Evolutionary conservation across 331 rosid species (phyloP).

Genomic region (Erythrophleum ivorense): DNA sequence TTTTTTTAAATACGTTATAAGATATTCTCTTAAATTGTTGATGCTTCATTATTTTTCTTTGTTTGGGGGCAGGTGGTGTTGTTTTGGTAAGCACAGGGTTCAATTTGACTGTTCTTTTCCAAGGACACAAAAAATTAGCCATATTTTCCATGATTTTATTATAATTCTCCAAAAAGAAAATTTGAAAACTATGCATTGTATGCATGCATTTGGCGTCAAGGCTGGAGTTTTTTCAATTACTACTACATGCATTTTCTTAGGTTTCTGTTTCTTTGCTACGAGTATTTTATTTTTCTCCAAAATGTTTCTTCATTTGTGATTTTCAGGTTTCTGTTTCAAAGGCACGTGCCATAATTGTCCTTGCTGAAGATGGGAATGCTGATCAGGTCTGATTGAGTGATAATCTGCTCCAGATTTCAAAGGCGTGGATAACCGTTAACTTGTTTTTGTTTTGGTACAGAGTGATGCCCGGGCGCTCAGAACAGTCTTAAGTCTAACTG

Average conservation of each 20-base stretch:
- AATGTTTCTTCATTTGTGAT: constrained; percentile 32
- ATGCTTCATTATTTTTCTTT: background rate
- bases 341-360: constrained; percentile 90
- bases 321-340: constrained; percentile 87
- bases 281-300: background rate
- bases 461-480: constrained; percentile 96
- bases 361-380: constrained; percentile 97
- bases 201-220: constrained; percentile 13
- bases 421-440: constrained; percentile 37
- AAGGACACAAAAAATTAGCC: background rate
- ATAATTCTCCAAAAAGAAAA: background rate
- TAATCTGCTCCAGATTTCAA: constrained; percentile 36
- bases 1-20: background rate
- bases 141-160: background rate
- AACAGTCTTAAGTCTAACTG: constrained; percentile 86
- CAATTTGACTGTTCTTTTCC: background rate
- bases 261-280: background rate
- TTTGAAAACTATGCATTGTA: constrained; percentile 15
- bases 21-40: background rate
- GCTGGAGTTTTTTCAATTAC: constrained; percentile 11
- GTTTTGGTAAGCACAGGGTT: background rate
- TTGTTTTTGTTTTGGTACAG: constrained; percentile 56
- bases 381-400: constrained; percentile 74
- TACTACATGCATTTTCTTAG: constrained; percentile 17
- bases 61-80: background rate